phyloP scores from a whole-genome alignment of 495 filamentous ascomycete genomes.

The Filosporella fistucella region DNA sequence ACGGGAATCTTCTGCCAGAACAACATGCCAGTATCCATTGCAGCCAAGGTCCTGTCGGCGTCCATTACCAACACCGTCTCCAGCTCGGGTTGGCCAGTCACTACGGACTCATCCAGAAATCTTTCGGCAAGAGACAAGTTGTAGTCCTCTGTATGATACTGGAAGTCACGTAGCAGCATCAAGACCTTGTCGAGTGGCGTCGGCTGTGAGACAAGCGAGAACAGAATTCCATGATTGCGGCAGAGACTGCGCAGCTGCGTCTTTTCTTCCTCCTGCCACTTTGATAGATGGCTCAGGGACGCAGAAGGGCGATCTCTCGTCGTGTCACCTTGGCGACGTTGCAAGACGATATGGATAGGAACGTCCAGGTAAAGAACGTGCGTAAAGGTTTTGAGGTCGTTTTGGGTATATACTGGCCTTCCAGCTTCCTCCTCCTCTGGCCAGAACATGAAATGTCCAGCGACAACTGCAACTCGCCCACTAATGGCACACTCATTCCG shows the following conservation, averaged over 20 bases:
- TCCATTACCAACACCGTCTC: constrained; percentile 52
- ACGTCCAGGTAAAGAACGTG: constrained; percentile 59
- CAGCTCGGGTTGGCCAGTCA: constrained; percentile 15
- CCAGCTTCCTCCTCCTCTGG: constrained; percentile 30
- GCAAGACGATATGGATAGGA: constrained; percentile 28
- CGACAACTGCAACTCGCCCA: constrained; percentile 43
- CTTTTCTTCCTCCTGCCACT: constrained; percentile 52
- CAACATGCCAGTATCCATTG: constrained; percentile 47
- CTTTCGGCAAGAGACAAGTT: constrained; percentile 35
- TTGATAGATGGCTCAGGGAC: constrained; percentile 37
- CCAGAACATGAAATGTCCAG: constrained; percentile 63
- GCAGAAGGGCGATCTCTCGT: constrained; percentile 29
- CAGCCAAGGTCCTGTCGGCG: constrained; percentile 52
- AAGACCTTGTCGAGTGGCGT: constrained; percentile 20
- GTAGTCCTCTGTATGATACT: constrained; percentile 30
- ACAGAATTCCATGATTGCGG: constrained; percentile 33
- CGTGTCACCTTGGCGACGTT: constrained; percentile 36
- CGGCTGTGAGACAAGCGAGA: constrained; percentile 20
- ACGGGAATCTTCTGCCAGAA: constrained; percentile 42
- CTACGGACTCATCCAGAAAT: constrained; percentile 36
- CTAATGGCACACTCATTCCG: constrained; percentile 30
- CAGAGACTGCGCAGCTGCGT: constrained; percentile 44
- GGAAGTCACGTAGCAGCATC: constrained; percentile 35
- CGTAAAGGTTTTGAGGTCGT: constrained; percentile 47
- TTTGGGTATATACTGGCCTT: constrained; percentile 35